These are phyloP conservation scores for Schwanniomyces yamadae DNA, from an alignment of 805 yeast species.

Conservation along the genomic window DNA sequence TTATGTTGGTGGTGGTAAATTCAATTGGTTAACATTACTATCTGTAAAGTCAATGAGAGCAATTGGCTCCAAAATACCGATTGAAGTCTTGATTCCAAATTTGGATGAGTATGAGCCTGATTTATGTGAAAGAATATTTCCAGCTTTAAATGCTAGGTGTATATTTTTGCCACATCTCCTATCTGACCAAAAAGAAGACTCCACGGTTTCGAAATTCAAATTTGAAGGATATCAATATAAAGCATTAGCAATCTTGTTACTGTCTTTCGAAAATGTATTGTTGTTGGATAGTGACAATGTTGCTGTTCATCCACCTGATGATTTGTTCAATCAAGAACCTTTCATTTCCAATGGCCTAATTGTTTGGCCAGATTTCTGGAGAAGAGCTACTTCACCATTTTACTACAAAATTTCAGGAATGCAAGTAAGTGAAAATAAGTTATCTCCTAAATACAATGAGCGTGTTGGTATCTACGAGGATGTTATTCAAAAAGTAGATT, in stretches of 20 bases:
- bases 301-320: slow-evolving; percentile 65
- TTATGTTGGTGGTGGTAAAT: slow-evolving; percentile 78
- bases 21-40: slow-evolving; percentile 67
- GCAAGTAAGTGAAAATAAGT: slow-evolving; percentile 22
- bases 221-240: slow-evolving; percentile 46
- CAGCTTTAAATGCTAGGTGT: slow-evolving; percentile 39
- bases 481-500: not conserved
- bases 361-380: slow-evolving; percentile 90
- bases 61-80: slow-evolving; percentile 67
- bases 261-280: slow-evolving; percentile 66
- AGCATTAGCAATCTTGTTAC: slow-evolving; percentile 38
- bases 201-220: slow-evolving; percentile 30
- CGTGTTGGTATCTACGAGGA: slow-evolving; percentile 19
- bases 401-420: slow-evolving; percentile 69
- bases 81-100: slow-evolving; percentile 79
- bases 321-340: slow-evolving; percentile 55
- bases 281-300: slow-evolving; percentile 75
- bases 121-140: slow-evolving; percentile 42
- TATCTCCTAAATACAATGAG: slow-evolving; percentile 36
- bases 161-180: slow-evolving; percentile 35
- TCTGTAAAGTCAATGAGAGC: slow-evolving; percentile 65
- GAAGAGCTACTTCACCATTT: slow-evolving; percentile 73
- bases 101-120: slow-evolving; percentile 69
- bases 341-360: slow-evolving; percentile 54
- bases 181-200: slow-evolving; percentile 15